Evolutionary conservation across 306 rosid genomes (phyloP).

Genomic region (Prosopis cineraria): DNA sequence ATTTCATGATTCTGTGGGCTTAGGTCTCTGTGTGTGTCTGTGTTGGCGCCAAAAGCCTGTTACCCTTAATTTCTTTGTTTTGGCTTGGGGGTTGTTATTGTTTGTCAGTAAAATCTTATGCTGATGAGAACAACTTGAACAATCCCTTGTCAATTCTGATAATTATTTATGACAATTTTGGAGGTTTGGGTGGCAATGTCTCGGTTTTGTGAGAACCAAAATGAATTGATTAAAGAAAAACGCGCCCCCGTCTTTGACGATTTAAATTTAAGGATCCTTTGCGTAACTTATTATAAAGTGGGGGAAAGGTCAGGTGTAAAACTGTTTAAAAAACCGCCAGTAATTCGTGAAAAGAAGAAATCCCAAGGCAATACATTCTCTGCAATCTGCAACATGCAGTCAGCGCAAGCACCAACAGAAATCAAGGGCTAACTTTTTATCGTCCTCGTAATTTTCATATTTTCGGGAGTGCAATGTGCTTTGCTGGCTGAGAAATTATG

Average conservation of each 20-base stretch:
- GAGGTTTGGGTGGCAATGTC: background rate
- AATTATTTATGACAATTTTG: slow-evolving; percentile 22
- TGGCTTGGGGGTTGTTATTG: background rate
- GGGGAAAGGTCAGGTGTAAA: slow-evolving; percentile 12
- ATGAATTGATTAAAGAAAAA: background rate
- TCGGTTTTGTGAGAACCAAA: background rate
- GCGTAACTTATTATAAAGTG: background rate
- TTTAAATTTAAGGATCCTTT: slow-evolving; percentile 3
- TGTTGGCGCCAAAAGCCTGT: background rate
- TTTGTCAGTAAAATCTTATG: background rate
- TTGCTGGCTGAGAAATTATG: background rate
- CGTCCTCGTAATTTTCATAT: slow-evolving; percentile 1
- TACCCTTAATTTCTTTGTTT: background rate
- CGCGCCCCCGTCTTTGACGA: background rate
- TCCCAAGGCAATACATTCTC: background rate
- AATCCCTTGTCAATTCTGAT: slow-evolving; percentile 12
- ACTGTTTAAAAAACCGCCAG: background rate
- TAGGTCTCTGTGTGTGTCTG: too few relatives aligned
- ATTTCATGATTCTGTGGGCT: background rate
- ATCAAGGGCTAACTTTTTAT: slow-evolving; percentile 27
- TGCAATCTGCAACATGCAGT: slow-evolving; percentile 33
- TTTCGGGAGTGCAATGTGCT: background rate
- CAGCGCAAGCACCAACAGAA: slow-evolving; percentile 34
- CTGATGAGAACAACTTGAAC: background rate
- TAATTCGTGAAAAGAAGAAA: slow-evolving; percentile 4